Evolutionary conservation across 2,329 filamentous ascomycete species (phyloP), one percentile per base, ranked within the genome.

Genomic region (Penicillium sp.): DNA sequence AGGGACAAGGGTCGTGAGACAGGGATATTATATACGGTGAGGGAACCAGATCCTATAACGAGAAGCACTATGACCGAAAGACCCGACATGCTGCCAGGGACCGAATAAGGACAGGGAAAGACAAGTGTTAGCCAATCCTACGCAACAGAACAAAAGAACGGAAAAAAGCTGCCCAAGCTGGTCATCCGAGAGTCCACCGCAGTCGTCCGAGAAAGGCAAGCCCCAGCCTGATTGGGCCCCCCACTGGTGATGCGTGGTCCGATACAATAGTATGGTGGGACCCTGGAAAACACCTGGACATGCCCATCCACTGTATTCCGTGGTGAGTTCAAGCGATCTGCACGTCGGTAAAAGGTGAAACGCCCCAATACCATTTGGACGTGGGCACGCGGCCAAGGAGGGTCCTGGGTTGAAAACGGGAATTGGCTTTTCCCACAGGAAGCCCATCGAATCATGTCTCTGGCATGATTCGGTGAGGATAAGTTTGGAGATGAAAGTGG

Each of bases 21-120:
- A 5, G n/a, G 33, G 16, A 37, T 50, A 44, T 35, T 52, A 66
- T 67, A 66, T 66, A 63, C 62, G 58, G 60, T 61, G 63, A 62
- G 57, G 39, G 46, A 44, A 49, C 45, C 51, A 39, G 52, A 46
- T 50, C 57, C 58, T 63, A 66, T 63, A 62, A 51, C 45, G 58
- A 33, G 27, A 52, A 50, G 53, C 55, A 62, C 58, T 58, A 65
- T 63, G 64, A 60, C 59, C 51, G 53, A 43, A 9, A 9, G 46
- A 26, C 53, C 37, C 37, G 27, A 37, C 21, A n/a, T 39, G 21
- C 46, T 58, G 51, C 47, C 53, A 64, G 57, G 58, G 61, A 58
- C 63, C 60, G 58, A 56, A 64, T 37, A 50, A 44, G 37, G 35
- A 25, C 26, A 49, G 7, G 37, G 16, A 42, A 35, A 29, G 39